Evolutionary conservation across 176 grass and related monocot species (phyloP), one percentile per base, ranked within the genome.

Genomic region (Lolium rigidum): DNA sequence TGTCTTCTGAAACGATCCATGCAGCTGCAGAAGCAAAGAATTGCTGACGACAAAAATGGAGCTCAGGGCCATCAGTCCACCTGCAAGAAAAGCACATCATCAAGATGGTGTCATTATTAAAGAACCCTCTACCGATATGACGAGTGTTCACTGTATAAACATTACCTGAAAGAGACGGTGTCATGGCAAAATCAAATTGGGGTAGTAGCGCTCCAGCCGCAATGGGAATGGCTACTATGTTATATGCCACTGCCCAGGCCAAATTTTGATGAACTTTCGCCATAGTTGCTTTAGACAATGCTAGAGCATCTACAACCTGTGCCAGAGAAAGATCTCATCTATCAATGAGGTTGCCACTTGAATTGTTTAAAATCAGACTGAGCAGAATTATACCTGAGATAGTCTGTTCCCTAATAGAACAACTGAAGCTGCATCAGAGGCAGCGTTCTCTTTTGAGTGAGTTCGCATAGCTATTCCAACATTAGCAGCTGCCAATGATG

Each of bases 31-130:
- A 84, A 95, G 90, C 90, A 98, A 91, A 37, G 96, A 98, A 75
- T 98, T 98, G 89, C 93, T 92, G 57, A 98, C 96, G 18, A 95
- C 96, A 51, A 94, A 88, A 71, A 98, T 95, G 62, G 96, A 95
- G 82, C 96, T 98, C 85, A 94, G 35, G 24, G 96, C 96, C 96
- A 98, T 98, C 76, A 98, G 64, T 6, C 96, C 96, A 28, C 96
- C 96, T 98, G 84, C 71, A 47, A 2, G 65, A 78, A 13, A 38
- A 31, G 58, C 4, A 31, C 16, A 78, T 49, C 46, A 58, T 35
- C 31, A 35, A 2, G 10, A 81, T 16, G 35, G 24, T 25, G 15
- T 69, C 80, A 57, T 18, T n/a, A 35, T 18, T 5, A 12, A 70
- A 82, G 6, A 0, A 15, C 2, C 14, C 50, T 57, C 2, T 28